These are phyloP conservation scores for Diplocarpon mali DNA, from an alignment of 2,329 filamentous ascomycete genomes.

Conservation along the genomic window DNA sequence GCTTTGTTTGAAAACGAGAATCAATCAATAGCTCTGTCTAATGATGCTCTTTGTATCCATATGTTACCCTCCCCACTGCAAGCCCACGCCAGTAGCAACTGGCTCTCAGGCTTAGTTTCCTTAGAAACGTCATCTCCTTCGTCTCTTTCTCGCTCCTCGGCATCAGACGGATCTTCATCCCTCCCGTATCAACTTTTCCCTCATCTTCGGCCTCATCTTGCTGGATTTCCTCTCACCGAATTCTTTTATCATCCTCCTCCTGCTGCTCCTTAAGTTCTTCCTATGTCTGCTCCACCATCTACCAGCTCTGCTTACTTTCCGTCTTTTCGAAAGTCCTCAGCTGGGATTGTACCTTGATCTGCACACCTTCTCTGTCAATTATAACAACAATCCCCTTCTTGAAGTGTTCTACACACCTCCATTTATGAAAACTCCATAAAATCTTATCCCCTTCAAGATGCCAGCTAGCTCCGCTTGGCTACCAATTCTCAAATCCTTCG, in stretches of 20 bases:
- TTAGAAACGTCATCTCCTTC: too few relatives aligned
- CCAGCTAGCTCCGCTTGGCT: conserved; percentile 19
- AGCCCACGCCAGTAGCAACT: too few relatives aligned
- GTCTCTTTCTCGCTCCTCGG: too few relatives aligned
- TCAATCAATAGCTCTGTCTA: too few relatives aligned
- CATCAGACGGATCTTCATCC: too few relatives aligned
- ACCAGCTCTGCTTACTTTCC: conserved; percentile 17
- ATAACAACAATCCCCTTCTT: conserved; percentile 13
- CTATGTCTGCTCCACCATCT: conserved; percentile 19
- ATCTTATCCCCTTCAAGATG: conserved; percentile 19
- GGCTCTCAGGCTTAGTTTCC: too few relatives aligned
- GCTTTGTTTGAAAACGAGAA: too few relatives aligned
- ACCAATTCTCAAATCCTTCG: conserved; percentile 13
- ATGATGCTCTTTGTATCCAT: too few relatives aligned
- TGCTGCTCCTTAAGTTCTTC: conserved; percentile 6
- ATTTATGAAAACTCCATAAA: conserved; percentile 11
- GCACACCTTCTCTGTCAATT: conserved; percentile 10
- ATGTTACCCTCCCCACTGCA: too few relatives aligned
- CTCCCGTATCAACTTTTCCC: too few relatives aligned
- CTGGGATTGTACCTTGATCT: conserved; percentile 14
- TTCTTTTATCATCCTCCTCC: not conserved
- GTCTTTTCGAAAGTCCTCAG: too few relatives aligned
- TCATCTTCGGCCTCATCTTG: not conserved
- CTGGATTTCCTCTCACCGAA: too few relatives aligned
- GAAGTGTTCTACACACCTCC: conserved; percentile 17